phyloP scores from a whole-genome alignment of 2,329 filamentous ascomycete species.

The Samsoniella hepiali region DNA sequence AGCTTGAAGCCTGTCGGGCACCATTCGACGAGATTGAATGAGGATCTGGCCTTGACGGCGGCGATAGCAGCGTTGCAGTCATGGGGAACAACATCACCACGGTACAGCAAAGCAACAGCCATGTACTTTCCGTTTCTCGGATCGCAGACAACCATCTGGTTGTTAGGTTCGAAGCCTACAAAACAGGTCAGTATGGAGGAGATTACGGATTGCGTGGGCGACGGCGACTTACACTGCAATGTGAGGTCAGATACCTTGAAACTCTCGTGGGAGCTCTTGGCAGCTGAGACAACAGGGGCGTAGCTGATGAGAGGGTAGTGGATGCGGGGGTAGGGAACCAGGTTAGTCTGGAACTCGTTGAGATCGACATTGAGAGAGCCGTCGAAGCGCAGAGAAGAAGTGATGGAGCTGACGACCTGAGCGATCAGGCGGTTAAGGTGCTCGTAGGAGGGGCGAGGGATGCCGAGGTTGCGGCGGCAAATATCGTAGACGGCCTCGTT shows the following conservation, averaged over 20 bases:
- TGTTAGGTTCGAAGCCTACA: conserved; percentile 70
- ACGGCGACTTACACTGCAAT: conserved; percentile 60
- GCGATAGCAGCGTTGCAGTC: conserved; percentile 66
- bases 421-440: conserved; percentile 71
- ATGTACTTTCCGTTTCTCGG: conserved; percentile 74
- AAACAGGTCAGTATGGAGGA: conserved; percentile 26
- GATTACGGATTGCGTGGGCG: not conserved
- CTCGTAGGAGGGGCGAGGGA: conserved; percentile 66
- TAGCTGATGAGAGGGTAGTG: conserved; percentile 74
- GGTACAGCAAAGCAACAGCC: conserved; percentile 70
- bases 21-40: conserved; percentile 73
- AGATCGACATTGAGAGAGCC: conserved; percentile 71
- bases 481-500: conserved; percentile 76
- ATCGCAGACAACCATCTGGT: conserved; percentile 75
- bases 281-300: conserved; percentile 66
- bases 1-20: conserved; percentile 75
- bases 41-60: conserved; percentile 66
- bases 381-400: conserved; percentile 68
- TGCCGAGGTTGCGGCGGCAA: conserved; percentile 68
- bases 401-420: conserved; percentile 72
- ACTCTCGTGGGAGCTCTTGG: conserved; percentile 80
- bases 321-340: conserved; percentile 71
- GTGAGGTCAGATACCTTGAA: conserved; percentile 80
- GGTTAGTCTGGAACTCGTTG: conserved; percentile 76
- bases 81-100: conserved; percentile 66